Conservation (phyloP, 768 basidiomycete genomes). For the Mycena vitilis region DNA sequence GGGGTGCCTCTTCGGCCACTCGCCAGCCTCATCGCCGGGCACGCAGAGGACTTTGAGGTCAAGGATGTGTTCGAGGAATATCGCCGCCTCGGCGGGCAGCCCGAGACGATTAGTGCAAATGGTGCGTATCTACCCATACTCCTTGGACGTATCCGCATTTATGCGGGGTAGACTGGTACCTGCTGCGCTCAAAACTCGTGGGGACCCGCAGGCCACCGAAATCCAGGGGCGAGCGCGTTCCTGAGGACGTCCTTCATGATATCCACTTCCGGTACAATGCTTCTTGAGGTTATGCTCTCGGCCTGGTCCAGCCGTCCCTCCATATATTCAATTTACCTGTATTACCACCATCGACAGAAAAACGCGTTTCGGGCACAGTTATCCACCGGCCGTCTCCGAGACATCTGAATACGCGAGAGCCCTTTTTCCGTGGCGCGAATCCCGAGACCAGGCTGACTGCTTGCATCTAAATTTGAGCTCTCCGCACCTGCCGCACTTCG, state of each 20-base stretch:
- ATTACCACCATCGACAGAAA: too few relatives aligned
- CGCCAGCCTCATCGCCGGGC: constrained; percentile 16
- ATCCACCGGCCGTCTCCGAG: too few relatives aligned
- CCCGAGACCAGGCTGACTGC: too few relatives aligned
- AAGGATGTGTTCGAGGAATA: constrained; percentile 35
- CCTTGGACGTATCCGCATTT: too few relatives aligned
- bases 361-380: too few relatives aligned
- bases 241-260: constrained; percentile 14
- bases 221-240: background rate
- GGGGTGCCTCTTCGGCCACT: constrained; percentile 27
- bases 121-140: constrained; percentile 27
- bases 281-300: too few relatives aligned
- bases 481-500: too few relatives aligned
- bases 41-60: constrained; percentile 16
- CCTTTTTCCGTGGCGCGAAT: too few relatives aligned
- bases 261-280: constrained; percentile 12
- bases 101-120: constrained; percentile 20
- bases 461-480: too few relatives aligned
- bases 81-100: constrained; percentile 29
- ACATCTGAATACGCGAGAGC: too few relatives aligned
- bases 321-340: too few relatives aligned
- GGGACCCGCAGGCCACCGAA: constrained; percentile 17
- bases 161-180: constrained; percentile 16
- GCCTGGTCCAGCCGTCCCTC: too few relatives aligned
- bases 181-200: constrained; percentile 18